Base-by-base conservation (phyloP, 2,329 filamentous ascomycete species). In the Aspergillus aculeatinus region DNA sequence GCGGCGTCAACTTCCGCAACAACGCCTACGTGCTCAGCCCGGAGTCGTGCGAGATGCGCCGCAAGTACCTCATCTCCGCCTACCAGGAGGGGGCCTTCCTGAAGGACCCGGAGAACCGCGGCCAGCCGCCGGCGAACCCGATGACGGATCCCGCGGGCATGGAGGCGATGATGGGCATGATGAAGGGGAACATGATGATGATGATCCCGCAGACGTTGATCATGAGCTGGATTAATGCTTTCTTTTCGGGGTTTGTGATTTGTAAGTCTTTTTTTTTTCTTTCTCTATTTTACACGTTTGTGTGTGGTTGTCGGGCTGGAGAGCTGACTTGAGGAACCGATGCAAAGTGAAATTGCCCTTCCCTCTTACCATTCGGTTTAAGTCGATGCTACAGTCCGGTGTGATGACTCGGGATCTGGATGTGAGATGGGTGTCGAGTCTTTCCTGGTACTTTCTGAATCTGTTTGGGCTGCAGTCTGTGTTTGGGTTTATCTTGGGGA, bases 151-250 rank as follows among this genome's bases (percentile, higher is more conserved):
- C 96, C 23, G 89, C 89, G 51, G 92, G 91, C 60, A 99, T 99
- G 95, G 96, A 99, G 74, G 94, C 93, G 68, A 99, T 99, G 95
- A 99, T 99, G 95, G 94, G 95, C 68, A 96, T 96, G 92, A 96
- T 99, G 91, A 99, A 99, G 85, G 93, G 93, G 60, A 96, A 99
- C 75, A 96, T 99, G 90, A 94, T 95, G 65, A 99, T 98, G 95
- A 98, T 99, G 82, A 92, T 99, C 60, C 95, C 95, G 52, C 96
- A 99, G 78, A 98, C 93, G 5, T 80, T 99, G 74, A 99, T 99
- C 68, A 99, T 99, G 95, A 95, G 94, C 67, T 99, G 95, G 95
- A 98, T 99, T 76, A 99, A 99, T 80, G 93, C 95, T 0, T 99
- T 98, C 75, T 99, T 99, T 72, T 96, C 92, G 55, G 95, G 95